Evolutionary conservation across 2,329 filamentous ascomycete genomes (phyloP).

Genomic region (Pseudovirgaria hyperparasitica): DNA sequence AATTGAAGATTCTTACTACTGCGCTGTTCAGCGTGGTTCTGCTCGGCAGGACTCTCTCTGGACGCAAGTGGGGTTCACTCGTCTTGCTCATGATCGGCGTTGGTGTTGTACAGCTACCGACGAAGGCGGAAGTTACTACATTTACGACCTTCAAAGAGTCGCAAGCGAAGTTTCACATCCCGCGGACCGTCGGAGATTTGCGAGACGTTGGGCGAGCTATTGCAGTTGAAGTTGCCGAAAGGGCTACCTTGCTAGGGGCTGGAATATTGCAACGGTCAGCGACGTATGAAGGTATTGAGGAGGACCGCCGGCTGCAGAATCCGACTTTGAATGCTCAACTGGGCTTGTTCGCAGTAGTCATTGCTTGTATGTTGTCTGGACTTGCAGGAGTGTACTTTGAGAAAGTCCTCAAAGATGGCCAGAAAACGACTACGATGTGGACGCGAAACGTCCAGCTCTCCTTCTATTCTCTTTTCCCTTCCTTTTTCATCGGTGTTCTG

Average conservation of each 20-base stretch:
- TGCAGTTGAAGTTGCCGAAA: constrained; percentile 39
- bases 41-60: constrained; percentile 55
- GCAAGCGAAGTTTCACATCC: constrained; percentile 48
- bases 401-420: constrained; percentile 75
- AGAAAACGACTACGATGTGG: constrained; percentile 70
- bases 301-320: constrained; percentile 40
- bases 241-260: constrained; percentile 5
- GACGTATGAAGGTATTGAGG: constrained; percentile 78
- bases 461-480: constrained; percentile 86
- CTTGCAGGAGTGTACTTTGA: constrained; percentile 81
- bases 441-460: constrained; percentile 89
- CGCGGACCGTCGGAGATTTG: constrained; percentile 65
- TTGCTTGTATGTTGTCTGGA: constrained; percentile 69
- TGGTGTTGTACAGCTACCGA: constrained; percentile 70
- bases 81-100: constrained; percentile 71
- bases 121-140: constrained; percentile 36
- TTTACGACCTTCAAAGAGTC: constrained; percentile 52
- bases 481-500: constrained; percentile 72
- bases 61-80: constrained; percentile 68
- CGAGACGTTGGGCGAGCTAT: constrained; percentile 47
- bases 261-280: constrained; percentile 47
- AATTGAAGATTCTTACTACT: constrained; percentile 86
- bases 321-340: constrained; percentile 63
- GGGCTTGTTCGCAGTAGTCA: constrained; percentile 64
- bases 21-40: constrained; percentile 76